Evolutionary conservation across 768 basidiomycete genomes (phyloP), one percentile per base, ranked within the genome.

Genomic region (Trametes gibbosa): DNA sequence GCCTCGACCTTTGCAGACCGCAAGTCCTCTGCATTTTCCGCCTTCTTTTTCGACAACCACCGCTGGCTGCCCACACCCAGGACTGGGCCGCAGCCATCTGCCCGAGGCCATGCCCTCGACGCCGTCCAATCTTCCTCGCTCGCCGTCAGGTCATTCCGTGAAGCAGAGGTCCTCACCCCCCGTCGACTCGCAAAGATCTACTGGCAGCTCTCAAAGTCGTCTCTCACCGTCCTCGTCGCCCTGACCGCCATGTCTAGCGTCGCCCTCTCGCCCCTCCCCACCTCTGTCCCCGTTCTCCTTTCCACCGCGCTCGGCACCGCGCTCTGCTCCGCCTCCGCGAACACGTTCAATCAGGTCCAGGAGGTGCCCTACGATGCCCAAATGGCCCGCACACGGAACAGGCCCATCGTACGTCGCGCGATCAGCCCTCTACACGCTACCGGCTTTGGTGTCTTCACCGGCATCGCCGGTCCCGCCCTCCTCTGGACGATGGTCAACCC

Each of bases 311-410:
- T 90, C 25, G 97, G 97, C 40, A 98, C 95, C 0, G 84, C 88
- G 0, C 80, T 99, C 42, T 97, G 95, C 70, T 88, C 90, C 5
- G 92, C 94, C 2, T 91, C 95, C 0, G 97, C 97, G 27, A 98
- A 98, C 70, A 82, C 96, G 2, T 79, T 97, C 66, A 99, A 99
- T 74, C 94, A 99, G 72, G 76, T 98, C 3, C 89, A 95, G 68
- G 97, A 99, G 74, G 79, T 92, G 7, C 97, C 97, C 0, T 92
- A 94, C 63, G 97, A 99, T 68, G 95, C 97, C 0, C 97, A 99
- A 70, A 98, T 98, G 88, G 81, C 86, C 0, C 84, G 97, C 46
- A 98, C 97, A 0, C 84, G 95, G 29, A 86, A 80, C 54, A 79
- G 97, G 17, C 95, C 96, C 0, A 83, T 99, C 24, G 93, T 94